Percentiles rank a stretch among this genome's conserved stretches.
Conservation (phyloP, 805 yeast species). For the Candida pseudofarinosa region DNA sequence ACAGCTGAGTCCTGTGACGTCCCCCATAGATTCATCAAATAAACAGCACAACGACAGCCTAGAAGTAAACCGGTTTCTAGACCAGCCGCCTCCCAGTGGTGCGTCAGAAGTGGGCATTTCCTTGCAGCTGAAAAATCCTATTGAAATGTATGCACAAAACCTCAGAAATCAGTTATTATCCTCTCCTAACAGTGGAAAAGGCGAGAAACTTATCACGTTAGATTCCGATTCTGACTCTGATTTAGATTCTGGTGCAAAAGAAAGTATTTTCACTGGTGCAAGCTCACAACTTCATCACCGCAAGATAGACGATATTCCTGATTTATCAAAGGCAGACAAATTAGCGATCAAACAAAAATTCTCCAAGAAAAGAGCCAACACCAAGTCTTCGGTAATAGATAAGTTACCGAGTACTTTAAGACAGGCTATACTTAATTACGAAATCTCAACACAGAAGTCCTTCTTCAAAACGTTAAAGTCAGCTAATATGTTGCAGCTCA, state of each 20-base stretch:
- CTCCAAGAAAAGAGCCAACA: slow-evolving; percentile 17
- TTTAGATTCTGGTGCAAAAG: slow-evolving; percentile 8
- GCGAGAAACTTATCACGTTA: slow-evolving; percentile 14
- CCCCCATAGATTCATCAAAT: slow-evolving; percentile 19
- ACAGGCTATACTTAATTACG: slow-evolving; percentile 5
- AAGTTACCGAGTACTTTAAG: slow-evolving; percentile 12
- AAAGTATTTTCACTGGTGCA: slow-evolving; percentile 3
- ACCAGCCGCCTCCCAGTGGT: too few species aligned
- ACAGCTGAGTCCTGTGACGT: slow-evolving; percentile 29
- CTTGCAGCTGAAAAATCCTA: slow-evolving; percentile 20
- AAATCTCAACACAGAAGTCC: slow-evolving; percentile 9
- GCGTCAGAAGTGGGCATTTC: neutral
- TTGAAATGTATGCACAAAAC: slow-evolving; percentile 32
- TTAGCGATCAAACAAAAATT: slow-evolving; percentile 30
- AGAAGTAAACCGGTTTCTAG: neutral
- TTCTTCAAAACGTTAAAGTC: slow-evolving; percentile 35
- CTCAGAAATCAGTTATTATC: slow-evolving; percentile 23
- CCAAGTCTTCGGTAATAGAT: slow-evolving; percentile 4
- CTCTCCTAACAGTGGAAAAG: slow-evolving; percentile 17
- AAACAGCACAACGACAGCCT: slow-evolving; percentile 3
- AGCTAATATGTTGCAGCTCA: slow-evolving; percentile 45
- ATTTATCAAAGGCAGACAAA: slow-evolving; percentile 28
- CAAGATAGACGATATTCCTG: slow-evolving; percentile 20
- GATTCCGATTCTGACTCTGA: slow-evolving; percentile 26
- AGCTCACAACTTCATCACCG: slow-evolving; percentile 7